phyloP scores from a whole-genome alignment of 139 green algal species.

The Dunaliella primolecta region DNA sequence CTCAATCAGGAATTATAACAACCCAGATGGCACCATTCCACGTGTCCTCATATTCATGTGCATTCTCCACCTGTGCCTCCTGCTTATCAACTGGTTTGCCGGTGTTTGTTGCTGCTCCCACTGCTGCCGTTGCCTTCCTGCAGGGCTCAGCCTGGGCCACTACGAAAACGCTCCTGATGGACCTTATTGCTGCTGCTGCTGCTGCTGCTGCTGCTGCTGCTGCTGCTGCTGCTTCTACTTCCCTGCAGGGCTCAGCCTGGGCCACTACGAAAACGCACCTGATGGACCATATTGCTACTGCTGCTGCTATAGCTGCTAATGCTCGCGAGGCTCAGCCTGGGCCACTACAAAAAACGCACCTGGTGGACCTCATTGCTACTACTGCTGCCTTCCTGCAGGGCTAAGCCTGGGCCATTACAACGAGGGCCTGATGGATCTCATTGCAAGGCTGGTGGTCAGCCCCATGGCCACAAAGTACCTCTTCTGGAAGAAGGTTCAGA shows the following conservation, averaged over 20 bases:
- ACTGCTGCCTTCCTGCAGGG: no score
- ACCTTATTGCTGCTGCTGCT: no score
- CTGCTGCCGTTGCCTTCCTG: not conserved
- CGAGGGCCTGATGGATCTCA: conserved; percentile 20
- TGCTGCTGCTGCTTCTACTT: not conserved
- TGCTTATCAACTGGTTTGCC: not conserved
- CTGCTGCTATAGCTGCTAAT: no score
- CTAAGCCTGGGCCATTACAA: conserved; percentile 22
- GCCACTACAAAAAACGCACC: conserved; percentile 12
- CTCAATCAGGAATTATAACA: no score
- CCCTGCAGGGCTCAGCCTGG: conserved; percentile 16
- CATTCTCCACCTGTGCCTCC: not conserved
- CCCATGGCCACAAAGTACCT: conserved; percentile 39
- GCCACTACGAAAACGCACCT: conserved; percentile 13
- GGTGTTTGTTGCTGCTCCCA: not conserved
- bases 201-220: no score
- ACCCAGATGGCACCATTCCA: not conserved
- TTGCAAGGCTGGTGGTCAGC: conserved; percentile 36
- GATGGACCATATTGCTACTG: no score
- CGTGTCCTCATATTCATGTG: not conserved
- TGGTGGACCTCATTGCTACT: no score
- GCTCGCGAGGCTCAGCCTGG: conserved; percentile 12
- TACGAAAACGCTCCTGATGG: no score
- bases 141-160: conserved; percentile 17
- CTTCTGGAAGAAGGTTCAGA: conserved; percentile 48